Percentiles rank a stretch among this genome's conserved stretches.
phyloP scores from a whole-genome alignment of 1,284 basidiomycete genomes.

The Heterobasidion irregulare region DNA sequence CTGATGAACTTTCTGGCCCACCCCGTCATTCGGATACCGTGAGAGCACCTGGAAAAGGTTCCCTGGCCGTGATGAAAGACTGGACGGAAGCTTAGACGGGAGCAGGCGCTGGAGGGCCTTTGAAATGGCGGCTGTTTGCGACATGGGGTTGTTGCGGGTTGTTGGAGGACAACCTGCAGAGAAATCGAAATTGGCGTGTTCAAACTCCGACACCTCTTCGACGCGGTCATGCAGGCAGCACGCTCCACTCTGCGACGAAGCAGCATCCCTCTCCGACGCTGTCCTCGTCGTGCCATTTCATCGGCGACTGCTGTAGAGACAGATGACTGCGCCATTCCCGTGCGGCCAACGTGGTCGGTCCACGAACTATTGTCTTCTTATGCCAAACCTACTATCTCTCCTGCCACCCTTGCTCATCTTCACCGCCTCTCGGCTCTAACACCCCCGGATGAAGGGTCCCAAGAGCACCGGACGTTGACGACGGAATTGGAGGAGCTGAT shows the following conservation, averaged over 20 bases:
- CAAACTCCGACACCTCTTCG: slow-evolving; percentile 7
- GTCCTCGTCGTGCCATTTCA: neutral
- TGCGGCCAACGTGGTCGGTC: slow-evolving; percentile 68
- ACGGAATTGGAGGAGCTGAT: slow-evolving; percentile 60
- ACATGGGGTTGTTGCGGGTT: slow-evolving; percentile 13
- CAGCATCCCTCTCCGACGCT: slow-evolving; percentile 7
- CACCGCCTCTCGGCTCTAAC: slow-evolving; percentile 64
- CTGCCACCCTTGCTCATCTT: slow-evolving; percentile 47
- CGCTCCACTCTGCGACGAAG: neutral
- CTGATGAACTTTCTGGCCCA: slow-evolving; percentile 62
- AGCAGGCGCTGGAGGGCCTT: slow-evolving; percentile 45
- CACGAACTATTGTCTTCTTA: slow-evolving; percentile 67
- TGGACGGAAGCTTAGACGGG: slow-evolving; percentile 43
- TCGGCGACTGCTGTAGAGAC: slow-evolving; percentile 19
- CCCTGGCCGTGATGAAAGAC: slow-evolving; percentile 44
- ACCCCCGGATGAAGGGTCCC: slow-evolving; percentile 48
- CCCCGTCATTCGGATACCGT: slow-evolving; percentile 54
- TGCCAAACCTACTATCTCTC: slow-evolving; percentile 51
- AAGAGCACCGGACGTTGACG: slow-evolving; percentile 39
- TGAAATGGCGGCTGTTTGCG: slow-evolving; percentile 14
- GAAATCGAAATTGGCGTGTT: slow-evolving; percentile 7
- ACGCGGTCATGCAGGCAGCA: slow-evolving; percentile 2
- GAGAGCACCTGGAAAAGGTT: slow-evolving; percentile 68
- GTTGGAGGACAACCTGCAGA: slow-evolving; percentile 3
- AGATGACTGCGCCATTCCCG: slow-evolving; percentile 55